Conservation (phyloP, 1,284 basidiomycete genomes). For the Trichosporon ovoides region DNA sequence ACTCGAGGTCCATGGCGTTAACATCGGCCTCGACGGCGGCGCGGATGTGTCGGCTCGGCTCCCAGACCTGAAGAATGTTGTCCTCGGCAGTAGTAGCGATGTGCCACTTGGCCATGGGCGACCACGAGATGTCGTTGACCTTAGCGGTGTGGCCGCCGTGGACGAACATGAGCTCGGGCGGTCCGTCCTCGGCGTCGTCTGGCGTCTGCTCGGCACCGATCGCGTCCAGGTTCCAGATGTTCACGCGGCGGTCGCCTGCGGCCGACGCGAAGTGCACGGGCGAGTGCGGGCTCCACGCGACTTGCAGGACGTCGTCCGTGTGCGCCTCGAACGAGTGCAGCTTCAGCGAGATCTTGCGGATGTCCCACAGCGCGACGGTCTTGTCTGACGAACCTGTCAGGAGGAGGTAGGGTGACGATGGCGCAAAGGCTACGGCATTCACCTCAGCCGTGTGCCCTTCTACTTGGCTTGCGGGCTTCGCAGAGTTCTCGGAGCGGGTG, state of each 20-base stretch:
- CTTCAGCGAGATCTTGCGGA: slow-evolving; percentile 70
- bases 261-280: slow-evolving; percentile 87
- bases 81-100: slow-evolving; percentile 52
- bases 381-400: slow-evolving; percentile 93
- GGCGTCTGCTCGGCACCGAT: slow-evolving; percentile 96
- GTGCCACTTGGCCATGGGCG: slow-evolving; percentile 47
- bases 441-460: slow-evolving; percentile 89
- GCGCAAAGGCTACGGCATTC: slow-evolving; percentile 84
- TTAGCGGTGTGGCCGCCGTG: slow-evolving; percentile 65
- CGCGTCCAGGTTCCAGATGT: slow-evolving; percentile 89
- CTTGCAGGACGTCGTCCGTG: slow-evolving; percentile 89
- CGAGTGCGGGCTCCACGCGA: slow-evolving; percentile 92
- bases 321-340: slow-evolving; percentile 91
- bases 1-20: slow-evolving; percentile 45
- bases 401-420: slow-evolving; percentile 73
- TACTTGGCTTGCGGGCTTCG: slow-evolving; percentile 65
- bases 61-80: slow-evolving; percentile 52
- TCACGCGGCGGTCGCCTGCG: slow-evolving; percentile 84
- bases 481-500: slow-evolving; percentile 60
- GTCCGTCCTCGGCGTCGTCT: slow-evolving; percentile 93
- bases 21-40: slow-evolving; percentile 46
- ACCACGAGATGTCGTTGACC: slow-evolving; percentile 50
- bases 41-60: slow-evolving; percentile 50
- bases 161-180: slow-evolving; percentile 87
- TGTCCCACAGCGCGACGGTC: slow-evolving; percentile 87